Conservation (phyloP, 1,284 basidiomycete species). For the Cryptococcus sp. region DNA sequence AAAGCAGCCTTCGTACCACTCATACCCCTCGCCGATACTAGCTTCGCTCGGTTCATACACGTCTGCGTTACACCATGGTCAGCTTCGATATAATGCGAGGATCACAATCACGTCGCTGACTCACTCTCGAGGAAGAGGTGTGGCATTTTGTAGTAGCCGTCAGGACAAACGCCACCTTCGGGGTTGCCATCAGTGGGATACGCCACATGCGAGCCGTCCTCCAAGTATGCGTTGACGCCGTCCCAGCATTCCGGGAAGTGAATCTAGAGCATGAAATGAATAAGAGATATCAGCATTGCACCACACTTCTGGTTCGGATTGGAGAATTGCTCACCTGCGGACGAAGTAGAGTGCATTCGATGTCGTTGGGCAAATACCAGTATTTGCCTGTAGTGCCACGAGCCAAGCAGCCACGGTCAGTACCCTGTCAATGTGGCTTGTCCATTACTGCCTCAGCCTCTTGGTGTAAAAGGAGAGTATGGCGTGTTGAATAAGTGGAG, state of each 20-base stretch:
- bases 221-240: conserved; percentile 44
- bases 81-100: no score
- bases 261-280: conserved; percentile 19
- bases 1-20: conserved; percentile 36
- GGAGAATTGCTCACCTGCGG: conserved; percentile 22
- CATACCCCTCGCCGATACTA: conserved; percentile 26
- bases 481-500: no score
- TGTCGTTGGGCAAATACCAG: conserved; percentile 21
- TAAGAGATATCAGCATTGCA: neutral
- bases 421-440: no score
- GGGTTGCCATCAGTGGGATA: conserved; percentile 38
- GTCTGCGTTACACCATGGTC: neutral
- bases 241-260: conserved; percentile 53
- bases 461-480: no score
- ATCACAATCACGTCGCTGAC: neutral
- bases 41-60: conserved; percentile 16
- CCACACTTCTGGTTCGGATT: no score
- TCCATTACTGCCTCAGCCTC: no score
- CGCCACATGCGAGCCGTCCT: conserved; percentile 35
- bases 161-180: conserved; percentile 25
- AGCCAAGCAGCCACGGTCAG: neutral
- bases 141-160: conserved; percentile 23
- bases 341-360: conserved; percentile 24
- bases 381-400: conserved; percentile 20
- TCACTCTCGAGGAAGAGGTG: conserved; percentile 28